Base-by-base conservation (phyloP, 345 rosid genomes). In the Gossypioides kirkii region DNA sequence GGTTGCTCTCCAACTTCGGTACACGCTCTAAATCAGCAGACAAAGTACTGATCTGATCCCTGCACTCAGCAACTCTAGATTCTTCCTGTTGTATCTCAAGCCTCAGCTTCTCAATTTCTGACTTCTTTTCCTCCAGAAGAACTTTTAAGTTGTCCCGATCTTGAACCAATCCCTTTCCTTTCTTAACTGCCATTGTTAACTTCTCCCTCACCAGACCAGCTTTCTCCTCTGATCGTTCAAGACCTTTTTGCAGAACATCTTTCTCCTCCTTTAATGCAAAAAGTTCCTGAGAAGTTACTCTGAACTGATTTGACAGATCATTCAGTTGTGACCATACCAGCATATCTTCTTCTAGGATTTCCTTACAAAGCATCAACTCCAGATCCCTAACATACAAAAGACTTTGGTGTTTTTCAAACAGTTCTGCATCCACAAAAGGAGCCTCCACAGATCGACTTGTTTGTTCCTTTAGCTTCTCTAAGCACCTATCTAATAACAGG, bases 101-200 rank as follows among this genome's bases (percentile, higher is more conserved):
- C 82, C 77, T 88, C 78, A 89, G 74, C 77, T 89, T 90, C 82
- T 87, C 85, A 61, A 84, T 86, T 75, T 87, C 91, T 58, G 85
- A 74, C 56, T 80, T 89, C 79, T 85, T 94, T 77, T 90, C 96
- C 70, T 88, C 95, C 64, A 90, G 61, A 69, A 80, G 82, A 72
- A 75, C 73, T 81, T 90, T 94, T 59, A 87, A 73, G 76, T 89
- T 88, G 76, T 91, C 92, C 60, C 86, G 84, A 80, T 94, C 98
- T 82, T 91, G 96, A 71, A 91, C 86, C 77, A 91, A 78, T 56
- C 95, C 95, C 87, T 94, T 91, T 38, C 97, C 97, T 85, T 91
- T 94, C 90, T 91, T 94, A 73, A 91, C 89, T 59, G 97, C 97
- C 90, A 89, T 83, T 61, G 98, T 86, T 73, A 94, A 85, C 79